Evolutionary conservation across 345 rosid genomes (phyloP), one percentile per base, ranked within the genome.

Genomic region (Melaleuca quinquenervia): DNA sequence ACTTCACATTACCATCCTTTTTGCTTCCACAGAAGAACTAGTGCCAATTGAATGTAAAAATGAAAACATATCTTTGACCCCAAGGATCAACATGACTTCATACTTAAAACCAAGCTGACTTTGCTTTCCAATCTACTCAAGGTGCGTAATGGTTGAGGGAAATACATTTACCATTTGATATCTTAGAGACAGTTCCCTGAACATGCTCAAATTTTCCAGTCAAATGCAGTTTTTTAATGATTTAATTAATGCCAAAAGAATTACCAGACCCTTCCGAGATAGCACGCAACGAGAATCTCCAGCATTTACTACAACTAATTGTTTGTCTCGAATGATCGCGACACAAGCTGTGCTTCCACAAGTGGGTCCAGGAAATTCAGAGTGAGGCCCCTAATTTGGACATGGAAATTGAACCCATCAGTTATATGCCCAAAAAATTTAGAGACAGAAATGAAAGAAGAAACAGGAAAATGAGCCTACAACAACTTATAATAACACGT

Each of bases 241-340:
- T 70, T 70, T 36, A 70, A 70, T 48, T 36, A 32, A 36, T 70
- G 48, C 80, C 48, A 70, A 70, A 70, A 70, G 80, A 36, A 70
- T 70, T 94, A 97, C 99, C 98, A 94, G 99, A 83, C 96, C 94
- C 91, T 94, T 96, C 90, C 98, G 91, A 85, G 99, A 96, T 90
- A 96, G 93, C 84, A 95, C 98, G 82, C 98, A 96, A 56, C 98
- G 95, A 76, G 99, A 96, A 92, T 96, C 99, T 32, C 99, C 99
- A 29, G 99, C 99, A 91, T 96, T 96, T 52, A 97, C 98, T 85
- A 95, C 96, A 87, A 94, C 5, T 48, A 96, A 92, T 86, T 94
- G 96, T 84, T 92, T 92, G 92, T 92, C 86, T 92, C 95, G 94
- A 53, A 95, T 82, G 83, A 96, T 85, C 32, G 94, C 98, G 82